Conservation (phyloP, 2,329 filamentous ascomycete species). For the Cytospora paraplurivora region DNA sequence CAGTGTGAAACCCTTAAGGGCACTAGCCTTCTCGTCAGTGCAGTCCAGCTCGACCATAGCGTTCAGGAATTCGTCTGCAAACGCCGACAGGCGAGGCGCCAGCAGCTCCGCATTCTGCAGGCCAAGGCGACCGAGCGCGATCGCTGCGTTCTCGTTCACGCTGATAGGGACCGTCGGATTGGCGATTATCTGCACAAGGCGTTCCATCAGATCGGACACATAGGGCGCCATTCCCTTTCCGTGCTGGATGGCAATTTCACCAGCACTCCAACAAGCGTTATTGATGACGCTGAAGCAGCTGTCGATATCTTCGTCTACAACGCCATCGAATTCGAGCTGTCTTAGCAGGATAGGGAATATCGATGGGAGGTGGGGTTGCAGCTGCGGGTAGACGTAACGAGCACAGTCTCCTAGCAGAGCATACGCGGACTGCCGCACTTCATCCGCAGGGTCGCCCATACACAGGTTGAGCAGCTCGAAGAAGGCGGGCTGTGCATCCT, state of each 20-base stretch:
- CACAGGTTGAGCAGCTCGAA: slow-evolving; percentile 90
- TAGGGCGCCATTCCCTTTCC: slow-evolving; percentile 75
- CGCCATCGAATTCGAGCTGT: slow-evolving; percentile 80
- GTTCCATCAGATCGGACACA: slow-evolving; percentile 73
- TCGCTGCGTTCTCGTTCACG: slow-evolving; percentile 90
- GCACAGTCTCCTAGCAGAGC: slow-evolving; percentile 93
- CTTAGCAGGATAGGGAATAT: slow-evolving; percentile 81
- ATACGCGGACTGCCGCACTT: slow-evolving; percentile 94
- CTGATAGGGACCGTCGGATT: slow-evolving; percentile 84
- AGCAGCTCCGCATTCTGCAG: slow-evolving; percentile 75
- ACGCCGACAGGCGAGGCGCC: slow-evolving; percentile 75
- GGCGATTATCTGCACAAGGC: slow-evolving; percentile 79
- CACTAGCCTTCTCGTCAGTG: slow-evolving; percentile 92
- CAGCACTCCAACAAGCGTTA: slow-evolving; percentile 96
- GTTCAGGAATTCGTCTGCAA: slow-evolving; percentile 78
- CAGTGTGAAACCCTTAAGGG: slow-evolving; percentile 86
- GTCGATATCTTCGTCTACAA: slow-evolving; percentile 79
- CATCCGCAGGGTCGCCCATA: slow-evolving; percentile 87
- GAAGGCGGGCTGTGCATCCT: slow-evolving; percentile 75
- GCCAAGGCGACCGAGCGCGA: slow-evolving; percentile 86
- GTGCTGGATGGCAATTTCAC: slow-evolving; percentile 85
- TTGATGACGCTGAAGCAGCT: slow-evolving; percentile 91
- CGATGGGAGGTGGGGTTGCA: slow-evolving; percentile 71
- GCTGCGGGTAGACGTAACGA: slow-evolving; percentile 83
- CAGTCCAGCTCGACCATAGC: slow-evolving; percentile 83